Evolutionary conservation across 2,329 filamentous ascomycete species (phyloP), one percentile per base, ranked within the genome.

Genomic region (Fusarium luffae): DNA sequence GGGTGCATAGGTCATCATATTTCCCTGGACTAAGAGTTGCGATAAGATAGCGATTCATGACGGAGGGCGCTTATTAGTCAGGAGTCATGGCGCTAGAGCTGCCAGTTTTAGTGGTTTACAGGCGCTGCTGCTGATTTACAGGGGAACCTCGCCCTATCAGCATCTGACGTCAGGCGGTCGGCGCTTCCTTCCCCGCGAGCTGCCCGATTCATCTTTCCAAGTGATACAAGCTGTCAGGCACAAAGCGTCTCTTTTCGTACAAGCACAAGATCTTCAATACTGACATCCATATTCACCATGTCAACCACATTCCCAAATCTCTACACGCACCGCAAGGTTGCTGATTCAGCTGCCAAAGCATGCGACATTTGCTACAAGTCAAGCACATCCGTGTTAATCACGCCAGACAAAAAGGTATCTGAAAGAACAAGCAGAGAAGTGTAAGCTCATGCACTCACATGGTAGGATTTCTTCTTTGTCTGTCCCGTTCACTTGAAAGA

Each of bases 291-390:
- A 30, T 5, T 14, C 25, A 64, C 23, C 59, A 87, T 86, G 83
- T 82, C 85, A 3, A 70, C 73, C 3, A 71, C 75, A 4, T 88
- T 95, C 62, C 88, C 88, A 43, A 98, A 98, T 77, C 80, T 92
- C 30, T 98, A 95, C 82, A 89, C 93, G 69, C 92, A 94, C 70
- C 92, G 95, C 51, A 93, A 90, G 72, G 95, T 98, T 37, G 94
- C 94, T 14, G 93, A 97, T 30, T 87, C 89, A n/a, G 87, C 91
- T 2, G 87, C 93, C 14, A 97, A 93, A 80, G 85, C 93, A 51
- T 99, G 96, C 81, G 92, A 93, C 80, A 89, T 98, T 68, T 98
- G 96, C 85, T 97, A 91, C 84, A 97, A 96, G 81, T 92, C 92
- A 11, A 93, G 91, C 63, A 89, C 90, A 9, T 97, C 91, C 70